Conservation (phyloP, 106 monocot species). For the Dendrobium officinale region DNA sequence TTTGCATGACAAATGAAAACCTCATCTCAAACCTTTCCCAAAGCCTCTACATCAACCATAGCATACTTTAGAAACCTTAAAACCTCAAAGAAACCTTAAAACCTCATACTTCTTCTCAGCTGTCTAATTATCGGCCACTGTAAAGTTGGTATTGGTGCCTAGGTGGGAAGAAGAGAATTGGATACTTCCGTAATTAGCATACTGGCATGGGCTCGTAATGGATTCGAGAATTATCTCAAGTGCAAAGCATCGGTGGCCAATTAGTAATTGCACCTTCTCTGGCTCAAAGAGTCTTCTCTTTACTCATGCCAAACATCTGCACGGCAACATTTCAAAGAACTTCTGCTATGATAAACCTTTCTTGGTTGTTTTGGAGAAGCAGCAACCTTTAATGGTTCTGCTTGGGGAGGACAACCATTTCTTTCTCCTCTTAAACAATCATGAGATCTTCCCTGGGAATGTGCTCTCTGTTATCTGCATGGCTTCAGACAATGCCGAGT, state of each 20-base stretch:
- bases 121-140: too few relatives aligned
- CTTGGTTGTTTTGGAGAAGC: slow-evolving; percentile 11
- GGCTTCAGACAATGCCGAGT: background rate
- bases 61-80: too few relatives aligned
- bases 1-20: too few relatives aligned
- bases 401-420: slow-evolving; percentile 24
- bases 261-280: slow-evolving; percentile 33
- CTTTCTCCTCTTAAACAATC: slow-evolving; percentile 42
- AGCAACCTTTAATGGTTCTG: slow-evolving; percentile 22
- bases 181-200: slow-evolving; percentile 29
- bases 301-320: slow-evolving; percentile 25
- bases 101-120: too few relatives aligned
- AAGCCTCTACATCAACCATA: too few relatives aligned
- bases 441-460: background rate
- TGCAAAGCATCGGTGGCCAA: slow-evolving; percentile 52
- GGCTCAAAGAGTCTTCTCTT: slow-evolving; percentile 26
- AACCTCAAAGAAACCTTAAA: too few relatives aligned
- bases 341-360: slow-evolving; percentile 28
- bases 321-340: slow-evolving; percentile 5
- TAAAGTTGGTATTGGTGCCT: too few relatives aligned
- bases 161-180: too few relatives aligned
- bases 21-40: too few relatives aligned
- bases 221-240: slow-evolving; percentile 82
- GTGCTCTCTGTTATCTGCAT: slow-evolving; percentile 36
- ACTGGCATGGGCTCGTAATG: slow-evolving; percentile 33